Conservation (phyloP, 139 green algal genomes). For the Chlorella vulgaris region DNA sequence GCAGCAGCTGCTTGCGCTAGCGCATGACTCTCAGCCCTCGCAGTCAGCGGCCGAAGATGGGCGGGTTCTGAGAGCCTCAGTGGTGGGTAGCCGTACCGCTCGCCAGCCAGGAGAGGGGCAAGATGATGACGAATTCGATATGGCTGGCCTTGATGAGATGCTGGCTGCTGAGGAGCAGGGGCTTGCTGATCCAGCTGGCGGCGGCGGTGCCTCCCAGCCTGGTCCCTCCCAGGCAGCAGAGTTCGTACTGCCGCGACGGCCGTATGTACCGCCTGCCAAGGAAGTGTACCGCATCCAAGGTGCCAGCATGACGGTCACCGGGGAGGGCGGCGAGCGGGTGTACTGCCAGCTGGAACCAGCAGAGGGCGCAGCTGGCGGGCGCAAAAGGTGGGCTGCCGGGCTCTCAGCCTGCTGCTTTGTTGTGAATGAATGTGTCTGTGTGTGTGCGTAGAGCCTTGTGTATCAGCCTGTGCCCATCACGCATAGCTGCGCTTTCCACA, state of each 20-base stretch:
- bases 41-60: too few species aligned
- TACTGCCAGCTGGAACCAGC: constrained; percentile 42
- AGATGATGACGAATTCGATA: background rate
- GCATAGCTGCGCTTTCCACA: too few species aligned
- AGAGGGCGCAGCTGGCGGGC: background rate
- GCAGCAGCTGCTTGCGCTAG: constrained; percentile 18
- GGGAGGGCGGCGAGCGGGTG: constrained; percentile 40
- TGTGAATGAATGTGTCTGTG: too few species aligned
- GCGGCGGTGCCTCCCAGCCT: background rate
- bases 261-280: background rate
- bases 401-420: background rate
- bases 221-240: background rate
- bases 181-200: too few species aligned
- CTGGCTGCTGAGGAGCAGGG: background rate
- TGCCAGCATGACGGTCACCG: constrained; percentile 30
- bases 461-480: too few species aligned
- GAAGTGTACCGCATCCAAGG: constrained; percentile 19
- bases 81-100: too few species aligned
- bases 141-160: background rate
- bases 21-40: background rate
- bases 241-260: background rate
- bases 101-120: background rate
- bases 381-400: background rate
- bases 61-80: too few species aligned
- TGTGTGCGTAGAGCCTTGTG: too few species aligned